phyloP scores from a whole-genome alignment of 169 alveolate species.

The Eimeria necatrix region DNA sequence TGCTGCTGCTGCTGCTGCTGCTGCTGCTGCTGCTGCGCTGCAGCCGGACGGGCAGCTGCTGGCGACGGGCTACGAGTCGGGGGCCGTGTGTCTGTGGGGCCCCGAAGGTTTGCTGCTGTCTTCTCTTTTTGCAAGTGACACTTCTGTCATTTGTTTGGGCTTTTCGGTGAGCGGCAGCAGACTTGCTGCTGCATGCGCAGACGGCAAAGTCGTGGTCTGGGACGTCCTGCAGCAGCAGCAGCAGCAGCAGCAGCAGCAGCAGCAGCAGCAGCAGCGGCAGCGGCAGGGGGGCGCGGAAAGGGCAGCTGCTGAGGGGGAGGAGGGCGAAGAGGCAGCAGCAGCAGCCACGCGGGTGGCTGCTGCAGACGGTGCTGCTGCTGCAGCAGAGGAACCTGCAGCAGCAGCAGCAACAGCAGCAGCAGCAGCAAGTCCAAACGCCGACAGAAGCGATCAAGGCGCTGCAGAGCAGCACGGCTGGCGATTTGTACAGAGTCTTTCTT shows the following conservation, averaged over 20 bases:
- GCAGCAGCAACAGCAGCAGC: too few relatives aligned
- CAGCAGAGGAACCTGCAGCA: too few relatives aligned
- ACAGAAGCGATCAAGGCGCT: too few relatives aligned
- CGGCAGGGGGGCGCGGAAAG: not conserved
- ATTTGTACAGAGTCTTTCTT: too few relatives aligned
- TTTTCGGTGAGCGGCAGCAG: constrained; percentile 16
- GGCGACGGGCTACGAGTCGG: constrained; percentile 77
- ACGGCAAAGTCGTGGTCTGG: constrained; percentile 68
- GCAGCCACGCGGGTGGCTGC: too few relatives aligned
- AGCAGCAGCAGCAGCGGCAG: not conserved
- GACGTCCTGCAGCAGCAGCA: not conserved
- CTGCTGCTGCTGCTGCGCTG: constrained; percentile 16
- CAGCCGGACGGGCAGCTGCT: constrained; percentile 65
- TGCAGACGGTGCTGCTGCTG: too few relatives aligned
- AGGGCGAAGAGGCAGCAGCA: too few relatives aligned
- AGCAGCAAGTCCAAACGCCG: too few relatives aligned
- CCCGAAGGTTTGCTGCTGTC: not conserved
- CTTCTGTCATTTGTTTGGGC: constrained; percentile 61
- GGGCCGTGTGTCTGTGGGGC: constrained; percentile 36
- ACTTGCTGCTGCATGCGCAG: constrained; percentile 71
- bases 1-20: too few relatives aligned
- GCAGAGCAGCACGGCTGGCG: too few relatives aligned
- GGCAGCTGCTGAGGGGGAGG: not conserved
- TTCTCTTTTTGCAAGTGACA: not conserved
- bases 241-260: not conserved